phyloP scores from a whole-genome alignment of 768 basidiomycete species.

The Mycena crocata region DNA sequence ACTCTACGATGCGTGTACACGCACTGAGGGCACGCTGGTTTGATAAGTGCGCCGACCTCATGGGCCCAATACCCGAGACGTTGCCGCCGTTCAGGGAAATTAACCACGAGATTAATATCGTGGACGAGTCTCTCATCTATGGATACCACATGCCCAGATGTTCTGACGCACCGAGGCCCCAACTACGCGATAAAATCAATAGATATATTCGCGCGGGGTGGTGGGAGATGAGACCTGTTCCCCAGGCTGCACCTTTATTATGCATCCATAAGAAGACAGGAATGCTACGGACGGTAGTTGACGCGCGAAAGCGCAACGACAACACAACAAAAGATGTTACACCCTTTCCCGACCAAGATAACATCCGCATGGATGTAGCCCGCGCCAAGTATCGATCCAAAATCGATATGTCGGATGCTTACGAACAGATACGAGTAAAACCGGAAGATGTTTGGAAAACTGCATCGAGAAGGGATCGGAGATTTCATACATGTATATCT shows the following conservation, averaged over 20 bases:
- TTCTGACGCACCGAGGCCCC: slow-evolving; percentile 36
- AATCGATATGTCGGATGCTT: too few relatives aligned
- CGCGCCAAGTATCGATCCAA: slow-evolving; percentile 28
- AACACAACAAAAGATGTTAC: slow-evolving; percentile 55
- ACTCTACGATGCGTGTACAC: neutral
- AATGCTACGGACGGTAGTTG: slow-evolving; percentile 47
- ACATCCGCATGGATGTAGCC: slow-evolving; percentile 41
- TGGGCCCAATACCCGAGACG: slow-evolving; percentile 22
- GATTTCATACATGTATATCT: slow-evolving; percentile 55
- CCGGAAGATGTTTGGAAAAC: slow-evolving; percentile 37
- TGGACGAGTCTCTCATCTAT: slow-evolving; percentile 38
- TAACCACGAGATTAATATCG: slow-evolving; percentile 46
- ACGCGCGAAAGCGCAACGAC: slow-evolving; percentile 49
- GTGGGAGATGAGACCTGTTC: slow-evolving; percentile 13
- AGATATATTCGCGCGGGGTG: too few relatives aligned
- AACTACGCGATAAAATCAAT: slow-evolving; percentile 24
- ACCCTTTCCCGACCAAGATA: too few relatives aligned
- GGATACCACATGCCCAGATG: slow-evolving; percentile 38
- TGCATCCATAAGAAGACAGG: slow-evolving; percentile 42
- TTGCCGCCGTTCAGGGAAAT: slow-evolving; percentile 44
- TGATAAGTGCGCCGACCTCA: slow-evolving; percentile 24
- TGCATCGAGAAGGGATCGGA: slow-evolving; percentile 46
- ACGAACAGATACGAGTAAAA: slow-evolving; percentile 46
- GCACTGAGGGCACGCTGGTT: slow-evolving; percentile 14
- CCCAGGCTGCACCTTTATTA: slow-evolving; percentile 39